phyloP scores from a whole-genome alignment of 345 rosid species.

The Eucalyptus cloeziana region DNA sequence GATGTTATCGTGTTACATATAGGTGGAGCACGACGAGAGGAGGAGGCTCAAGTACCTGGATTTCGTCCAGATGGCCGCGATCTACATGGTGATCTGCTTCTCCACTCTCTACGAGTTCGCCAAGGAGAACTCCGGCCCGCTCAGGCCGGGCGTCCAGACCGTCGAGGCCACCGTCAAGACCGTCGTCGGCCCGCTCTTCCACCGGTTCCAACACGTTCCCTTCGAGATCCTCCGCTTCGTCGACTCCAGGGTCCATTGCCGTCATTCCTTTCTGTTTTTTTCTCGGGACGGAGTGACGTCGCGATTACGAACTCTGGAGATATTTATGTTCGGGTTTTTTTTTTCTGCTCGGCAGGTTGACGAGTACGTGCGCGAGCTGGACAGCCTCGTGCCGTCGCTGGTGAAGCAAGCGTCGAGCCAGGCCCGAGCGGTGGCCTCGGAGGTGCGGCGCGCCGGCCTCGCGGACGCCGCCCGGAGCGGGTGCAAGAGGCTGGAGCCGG shows the following conservation, averaged over 20 bases:
- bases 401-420: slow-evolving; percentile 50
- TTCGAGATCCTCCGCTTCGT: slow-evolving; percentile 49
- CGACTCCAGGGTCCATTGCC: slow-evolving; percentile 46
- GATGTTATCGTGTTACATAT: not conserved
- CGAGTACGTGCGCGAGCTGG: slow-evolving; percentile 27
- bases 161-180: slow-evolving; percentile 45
- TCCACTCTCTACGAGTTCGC: slow-evolving; percentile 44
- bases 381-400: slow-evolving; percentile 39
- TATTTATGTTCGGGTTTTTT: not conserved
- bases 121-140: slow-evolving; percentile 72
- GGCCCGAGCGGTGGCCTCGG: slow-evolving; percentile 45
- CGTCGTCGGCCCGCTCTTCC: slow-evolving; percentile 56
- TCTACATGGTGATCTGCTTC: slow-evolving; percentile 30
- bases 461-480: slow-evolving; percentile 31
- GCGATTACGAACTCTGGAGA: not conserved
- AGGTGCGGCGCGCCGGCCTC: slow-evolving; percentile 47
- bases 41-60: slow-evolving; percentile 48
- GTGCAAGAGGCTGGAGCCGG: slow-evolving; percentile 23
- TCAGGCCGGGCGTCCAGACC: slow-evolving; percentile 48
- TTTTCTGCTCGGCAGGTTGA: slow-evolving; percentile 26
- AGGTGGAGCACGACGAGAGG: slow-evolving; percentile 15
- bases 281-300: not conserved
- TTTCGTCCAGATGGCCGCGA: slow-evolving; percentile 36
- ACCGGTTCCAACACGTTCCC: slow-evolving; percentile 45
- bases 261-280: not conserved